Evolutionary conservation across 2,329 filamentous ascomycete species (phyloP).

Genomic region (Colletotrichum sp.): DNA sequence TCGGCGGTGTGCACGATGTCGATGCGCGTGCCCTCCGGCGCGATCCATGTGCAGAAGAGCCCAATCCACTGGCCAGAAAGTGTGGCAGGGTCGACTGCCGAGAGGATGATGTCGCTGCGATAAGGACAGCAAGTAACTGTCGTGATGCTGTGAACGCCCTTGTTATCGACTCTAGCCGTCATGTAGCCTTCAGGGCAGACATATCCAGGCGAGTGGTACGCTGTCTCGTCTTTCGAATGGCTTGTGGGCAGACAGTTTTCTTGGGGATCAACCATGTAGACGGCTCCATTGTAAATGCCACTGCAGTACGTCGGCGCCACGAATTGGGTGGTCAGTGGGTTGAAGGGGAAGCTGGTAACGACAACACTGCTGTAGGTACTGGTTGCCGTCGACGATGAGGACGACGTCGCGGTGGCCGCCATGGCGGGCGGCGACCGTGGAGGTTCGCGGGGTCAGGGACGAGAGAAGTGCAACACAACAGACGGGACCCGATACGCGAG

Average conservation of each 20-base stretch:
- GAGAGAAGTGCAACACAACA: not conserved
- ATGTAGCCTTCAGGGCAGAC: slow-evolving; percentile 12
- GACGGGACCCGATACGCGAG: not conserved
- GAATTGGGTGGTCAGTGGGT: slow-evolving; percentile 24
- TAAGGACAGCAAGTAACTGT: slow-evolving; percentile 28
- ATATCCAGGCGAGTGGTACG: slow-evolving; percentile 15
- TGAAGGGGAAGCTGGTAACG: slow-evolving; percentile 12
- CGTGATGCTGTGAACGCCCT: slow-evolving; percentile 24
- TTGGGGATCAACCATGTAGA: slow-evolving; percentile 21
- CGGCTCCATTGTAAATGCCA: slow-evolving; percentile 10
- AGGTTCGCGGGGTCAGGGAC: not conserved
- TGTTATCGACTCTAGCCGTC: slow-evolving; percentile 24
- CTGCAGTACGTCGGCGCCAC: slow-evolving; percentile 11
- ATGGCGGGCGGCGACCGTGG: not conserved
- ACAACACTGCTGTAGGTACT: not conserved
- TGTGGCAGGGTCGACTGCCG: slow-evolving; percentile 22
- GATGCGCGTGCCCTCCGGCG: slow-evolving; percentile 14
- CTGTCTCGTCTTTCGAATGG: slow-evolving; percentile 12
- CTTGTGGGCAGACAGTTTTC: slow-evolving; percentile 21
- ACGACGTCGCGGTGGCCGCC: not conserved
- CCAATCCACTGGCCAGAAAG: slow-evolving; percentile 17
- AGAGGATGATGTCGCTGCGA: slow-evolving; percentile 20
- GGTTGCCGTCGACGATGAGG: not conserved
- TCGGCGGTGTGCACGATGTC: slow-evolving; percentile 16
- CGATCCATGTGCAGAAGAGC: slow-evolving; percentile 26